A percentile compares a stretch with the other conserved stretches of the same genome.
Evolutionary conservation across 768 basidiomycete genomes (phyloP).

Genomic region (Leccinellum albellum): DNA sequence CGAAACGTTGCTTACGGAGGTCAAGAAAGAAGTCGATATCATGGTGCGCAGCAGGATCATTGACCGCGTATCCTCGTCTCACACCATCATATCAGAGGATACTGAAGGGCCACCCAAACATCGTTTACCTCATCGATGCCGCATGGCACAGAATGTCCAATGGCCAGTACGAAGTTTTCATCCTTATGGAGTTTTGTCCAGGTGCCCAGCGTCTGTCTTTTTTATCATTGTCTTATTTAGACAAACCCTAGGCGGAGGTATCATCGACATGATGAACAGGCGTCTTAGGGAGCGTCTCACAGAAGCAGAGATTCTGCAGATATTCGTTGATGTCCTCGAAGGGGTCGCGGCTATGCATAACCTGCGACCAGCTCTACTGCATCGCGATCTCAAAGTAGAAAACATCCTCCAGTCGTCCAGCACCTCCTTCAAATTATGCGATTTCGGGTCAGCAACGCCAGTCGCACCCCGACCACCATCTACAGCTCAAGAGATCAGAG

Average conservation of each 20-base stretch:
- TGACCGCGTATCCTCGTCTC: slow-evolving; percentile 20
- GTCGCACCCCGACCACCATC: slow-evolving; percentile 69
- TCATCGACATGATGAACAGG: slow-evolving; percentile 99
- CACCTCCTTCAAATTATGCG: slow-evolving; percentile 91
- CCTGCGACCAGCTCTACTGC: slow-evolving; percentile 82
- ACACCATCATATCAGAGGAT: slow-evolving; percentile 58
- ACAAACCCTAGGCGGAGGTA: slow-evolving; percentile 73
- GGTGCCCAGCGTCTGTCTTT: slow-evolving; percentile 43
- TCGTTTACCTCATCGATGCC: slow-evolving; percentile 94
- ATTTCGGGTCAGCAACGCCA: slow-evolving; percentile 90
- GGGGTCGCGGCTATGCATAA: slow-evolving; percentile 97
- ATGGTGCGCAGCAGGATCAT: slow-evolving; percentile 62
- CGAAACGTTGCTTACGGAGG: slow-evolving; percentile 86
- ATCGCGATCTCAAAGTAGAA: slow-evolving; percentile 98
- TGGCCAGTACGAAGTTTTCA: slow-evolving; percentile 92
- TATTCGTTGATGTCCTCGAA: slow-evolving; percentile 97
- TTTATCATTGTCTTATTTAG: slow-evolving; percentile 8
- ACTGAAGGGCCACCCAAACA: slow-evolving; percentile 89
- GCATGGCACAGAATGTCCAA: slow-evolving; percentile 83
- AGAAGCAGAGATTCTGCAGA: slow-evolving; percentile 94
- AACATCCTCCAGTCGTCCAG: slow-evolving; percentile 90
- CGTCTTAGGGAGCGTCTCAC: slow-evolving; percentile 90
- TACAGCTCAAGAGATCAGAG: slow-evolving; percentile 78
- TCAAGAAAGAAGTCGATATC: slow-evolving; percentile 96
- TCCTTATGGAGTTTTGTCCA: slow-evolving; percentile 97